Conservation (phyloP, 805 yeast genomes). For the Ogataea henricii region DNA sequence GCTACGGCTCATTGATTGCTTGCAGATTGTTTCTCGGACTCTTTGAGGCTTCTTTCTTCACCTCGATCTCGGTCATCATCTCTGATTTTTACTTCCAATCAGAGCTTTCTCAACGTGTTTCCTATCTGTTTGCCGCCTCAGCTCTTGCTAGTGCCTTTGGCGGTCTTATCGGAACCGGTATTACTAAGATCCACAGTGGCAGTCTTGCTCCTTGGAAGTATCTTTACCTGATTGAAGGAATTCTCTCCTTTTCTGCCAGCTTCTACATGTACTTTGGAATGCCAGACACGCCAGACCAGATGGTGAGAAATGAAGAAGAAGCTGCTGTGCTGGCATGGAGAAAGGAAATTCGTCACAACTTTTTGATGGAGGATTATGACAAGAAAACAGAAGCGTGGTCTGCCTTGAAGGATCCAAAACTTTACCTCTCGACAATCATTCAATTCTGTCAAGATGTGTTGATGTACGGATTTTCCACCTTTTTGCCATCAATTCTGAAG, state of each 20-base stretch:
- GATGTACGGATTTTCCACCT: constrained; percentile 45
- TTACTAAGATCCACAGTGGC: constrained; percentile 33
- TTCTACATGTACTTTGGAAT: constrained; percentile 14
- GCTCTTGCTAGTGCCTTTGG: constrained; percentile 59
- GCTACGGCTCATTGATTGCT: constrained; percentile 59
- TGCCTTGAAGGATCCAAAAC: constrained; percentile 41
- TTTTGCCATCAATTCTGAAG: constrained; percentile 41
- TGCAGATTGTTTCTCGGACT: constrained; percentile 67
- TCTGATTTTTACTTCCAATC: constrained; percentile 61
- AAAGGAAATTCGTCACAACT: constrained; percentile 9
- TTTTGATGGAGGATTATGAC: constrained; percentile 9
- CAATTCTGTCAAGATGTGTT: constrained; percentile 47
- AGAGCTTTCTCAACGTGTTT: constrained; percentile 50
- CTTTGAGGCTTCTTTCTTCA: constrained; percentile 70
- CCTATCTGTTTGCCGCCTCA: constrained; percentile 53
- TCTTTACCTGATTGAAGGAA: constrained; percentile 19
- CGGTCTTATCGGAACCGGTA: constrained; percentile 46
- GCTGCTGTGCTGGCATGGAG: constrained; percentile 12
- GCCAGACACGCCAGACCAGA: constrained; percentile 14
- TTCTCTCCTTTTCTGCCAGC: constrained; percentile 11
- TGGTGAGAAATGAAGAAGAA: constrained; percentile 13
- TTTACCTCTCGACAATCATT: constrained; percentile 37
- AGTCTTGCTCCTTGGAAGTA: constrained; percentile 23
- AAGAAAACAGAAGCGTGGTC: constrained; percentile 13
- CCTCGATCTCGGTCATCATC: constrained; percentile 70